These are phyloP conservation scores for Azolla pinnata DNA, from an alignment of 75 land plant species.

Conservation along the genomic window DNA sequence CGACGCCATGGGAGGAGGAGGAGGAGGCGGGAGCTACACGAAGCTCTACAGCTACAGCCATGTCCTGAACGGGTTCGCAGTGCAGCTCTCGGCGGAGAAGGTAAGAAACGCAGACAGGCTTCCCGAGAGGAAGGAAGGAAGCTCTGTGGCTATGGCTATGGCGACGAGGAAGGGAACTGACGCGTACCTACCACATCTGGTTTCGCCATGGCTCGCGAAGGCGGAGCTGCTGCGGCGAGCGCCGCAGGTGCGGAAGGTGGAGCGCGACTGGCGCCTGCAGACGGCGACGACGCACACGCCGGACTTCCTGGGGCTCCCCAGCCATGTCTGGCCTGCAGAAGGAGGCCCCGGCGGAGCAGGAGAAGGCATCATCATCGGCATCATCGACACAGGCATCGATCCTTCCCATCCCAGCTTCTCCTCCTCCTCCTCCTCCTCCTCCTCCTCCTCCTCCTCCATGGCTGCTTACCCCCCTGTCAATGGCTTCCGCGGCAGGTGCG, in stretches of 20 bases:
- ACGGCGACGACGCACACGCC: constrained; percentile 80
- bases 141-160: neutral
- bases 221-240: constrained; percentile 46
- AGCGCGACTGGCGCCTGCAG: constrained; percentile 53
- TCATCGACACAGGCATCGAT: constrained; percentile 83
- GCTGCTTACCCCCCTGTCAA: constrained; percentile 53
- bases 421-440: constrained; percentile 23
- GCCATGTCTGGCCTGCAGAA: constrained; percentile 68
- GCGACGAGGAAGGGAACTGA: neutral
- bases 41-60: constrained; percentile 74
- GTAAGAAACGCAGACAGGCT: no score
- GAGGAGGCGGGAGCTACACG: no score
- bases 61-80: constrained; percentile 70
- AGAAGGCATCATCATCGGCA: constrained; percentile 74
- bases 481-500: constrained; percentile 61
- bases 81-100: constrained; percentile 57
- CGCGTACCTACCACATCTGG: no score
- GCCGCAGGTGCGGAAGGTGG: constrained; percentile 49
- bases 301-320: constrained; percentile 71
- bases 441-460: constrained; percentile 24
- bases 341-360: constrained; percentile 76
- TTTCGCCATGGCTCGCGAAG: constrained; percentile 14
- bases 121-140: no score
- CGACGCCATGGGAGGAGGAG: constrained; percentile 29
- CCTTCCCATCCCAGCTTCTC: constrained; percentile 89